Evolutionary conservation across 768 basidiomycete species (phyloP).

Genomic region (Rhizopogon rudus): DNA sequence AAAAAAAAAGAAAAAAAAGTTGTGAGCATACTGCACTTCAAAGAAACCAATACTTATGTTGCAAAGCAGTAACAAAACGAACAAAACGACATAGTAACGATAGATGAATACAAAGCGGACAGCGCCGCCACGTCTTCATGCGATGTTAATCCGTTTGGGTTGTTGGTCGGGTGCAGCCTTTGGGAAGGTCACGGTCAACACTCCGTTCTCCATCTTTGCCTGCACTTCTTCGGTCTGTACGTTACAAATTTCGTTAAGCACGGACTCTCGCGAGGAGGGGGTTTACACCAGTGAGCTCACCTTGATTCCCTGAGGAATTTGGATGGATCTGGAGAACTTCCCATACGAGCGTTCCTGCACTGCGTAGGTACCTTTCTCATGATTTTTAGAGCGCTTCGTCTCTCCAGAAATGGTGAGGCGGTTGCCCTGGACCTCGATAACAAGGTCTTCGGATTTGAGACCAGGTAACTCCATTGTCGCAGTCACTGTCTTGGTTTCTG

Average conservation of each 20-base stretch:
- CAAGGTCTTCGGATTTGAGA: slow-evolving; percentile 44
- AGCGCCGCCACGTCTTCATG: slow-evolving; percentile 5
- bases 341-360: slow-evolving; percentile 44
- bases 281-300: slow-evolving; percentile 15
- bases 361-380: slow-evolving; percentile 29
- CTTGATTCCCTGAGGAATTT: slow-evolving; percentile 45
- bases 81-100: no score
- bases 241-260: background rate
- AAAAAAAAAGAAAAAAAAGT: no score
- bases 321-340: slow-evolving; percentile 41
- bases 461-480: slow-evolving; percentile 58
- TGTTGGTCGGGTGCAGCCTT: slow-evolving; percentile 35
- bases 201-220: slow-evolving; percentile 46
- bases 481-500: slow-evolving; percentile 41
- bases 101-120: no score
- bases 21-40: no score
- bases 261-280: background rate
- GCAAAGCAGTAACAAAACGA: no score
- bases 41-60: no score
- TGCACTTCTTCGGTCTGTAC: slow-evolving; percentile 27
- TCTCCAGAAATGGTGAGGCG: slow-evolving; percentile 50
- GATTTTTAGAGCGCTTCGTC: slow-evolving; percentile 27
- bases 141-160: slow-evolving; percentile 40
- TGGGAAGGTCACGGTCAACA: slow-evolving; percentile 49
- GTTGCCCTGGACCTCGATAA: slow-evolving; percentile 46